A percentile compares a stretch with the other conserved stretches of the same genome.
phyloP scores from a whole-genome alignment of 371 early-diverging fungal species.

The Dentiscutata heterogama region DNA sequence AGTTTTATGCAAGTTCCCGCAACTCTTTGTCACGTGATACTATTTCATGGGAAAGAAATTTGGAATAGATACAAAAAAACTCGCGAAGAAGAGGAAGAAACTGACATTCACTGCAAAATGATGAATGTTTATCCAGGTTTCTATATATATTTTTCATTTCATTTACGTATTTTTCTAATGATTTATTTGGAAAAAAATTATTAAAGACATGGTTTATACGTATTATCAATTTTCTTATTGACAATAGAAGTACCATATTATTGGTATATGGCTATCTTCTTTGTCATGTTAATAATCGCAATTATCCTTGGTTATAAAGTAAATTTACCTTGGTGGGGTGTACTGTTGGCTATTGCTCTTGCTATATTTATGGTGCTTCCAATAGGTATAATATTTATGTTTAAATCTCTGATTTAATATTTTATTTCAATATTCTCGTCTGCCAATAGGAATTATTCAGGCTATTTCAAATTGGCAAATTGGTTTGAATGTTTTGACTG shows the following conservation, averaged over 20 bases:
- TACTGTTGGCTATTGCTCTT: conserved; percentile 72
- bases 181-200: no score
- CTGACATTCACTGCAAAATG: conserved; percentile 26
- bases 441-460: conserved; percentile 46
- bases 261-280: conserved; percentile 77
- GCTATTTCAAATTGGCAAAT: conserved; percentile 58
- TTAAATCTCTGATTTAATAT: no score
- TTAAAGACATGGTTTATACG: neutral
- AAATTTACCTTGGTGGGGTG: conserved; percentile 78
- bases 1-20: conserved; percentile 73
- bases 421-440: no score
- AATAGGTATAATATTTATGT: conserved; percentile 60
- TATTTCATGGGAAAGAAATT: conserved; percentile 62
- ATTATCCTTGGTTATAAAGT: conserved; percentile 71
- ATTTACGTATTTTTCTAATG: neutral
- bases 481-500: conserved; percentile 79
- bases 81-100: neutral
- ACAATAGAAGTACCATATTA: conserved; percentile 72
- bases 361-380: conserved; percentile 78
- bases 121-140: conserved; percentile 24
- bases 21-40: conserved; percentile 68
- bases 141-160: neutral
- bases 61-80: conserved; percentile 51
- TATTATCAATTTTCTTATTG: neutral
- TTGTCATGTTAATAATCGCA: conserved; percentile 68